Evolutionary conservation across 1,284 basidiomycete genomes (phyloP).

Genomic region (Puccinia polysora): DNA sequence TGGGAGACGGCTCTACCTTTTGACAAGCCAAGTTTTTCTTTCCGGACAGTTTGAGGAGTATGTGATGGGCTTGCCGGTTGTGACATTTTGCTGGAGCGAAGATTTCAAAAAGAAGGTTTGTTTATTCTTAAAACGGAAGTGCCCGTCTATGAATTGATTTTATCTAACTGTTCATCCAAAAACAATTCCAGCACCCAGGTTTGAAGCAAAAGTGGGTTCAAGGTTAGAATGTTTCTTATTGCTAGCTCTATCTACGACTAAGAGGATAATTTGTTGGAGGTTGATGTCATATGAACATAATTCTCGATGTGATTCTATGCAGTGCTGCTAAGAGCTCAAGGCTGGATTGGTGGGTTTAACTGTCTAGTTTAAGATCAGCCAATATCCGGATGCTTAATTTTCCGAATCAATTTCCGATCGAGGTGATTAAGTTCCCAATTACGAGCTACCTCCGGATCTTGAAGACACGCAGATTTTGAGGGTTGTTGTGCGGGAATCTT

Average conservation of each 20-base stretch:
- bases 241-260: neutral
- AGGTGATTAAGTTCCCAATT: conserved; percentile 54
- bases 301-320: neutral
- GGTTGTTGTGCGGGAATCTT: conserved; percentile 75
- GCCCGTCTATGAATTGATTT: neutral
- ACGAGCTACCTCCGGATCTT: conserved; percentile 69
- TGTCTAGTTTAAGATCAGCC: neutral
- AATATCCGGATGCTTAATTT: neutral
- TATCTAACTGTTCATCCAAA: neutral
- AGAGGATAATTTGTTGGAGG: neutral
- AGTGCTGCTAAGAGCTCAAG: conserved; percentile 61
- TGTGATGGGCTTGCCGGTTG: conserved; percentile 76
- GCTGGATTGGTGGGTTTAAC: conserved; percentile 59
- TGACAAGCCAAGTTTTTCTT: neutral
- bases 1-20: neutral
- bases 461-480: conserved; percentile 72
- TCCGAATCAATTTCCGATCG: neutral
- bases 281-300: neutral
- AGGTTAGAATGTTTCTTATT: neutral
- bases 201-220: conserved; percentile 45
- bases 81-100: conserved; percentile 75
- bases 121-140: neutral
- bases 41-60: conserved; percentile 59
- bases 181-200: conserved; percentile 58
- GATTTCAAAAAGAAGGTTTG: conserved; percentile 61